Evolutionary conservation across 169 alveolate species (phyloP), one percentile per base, ranked within the genome.

Genomic region (Plasmodium falciparum): DNA sequence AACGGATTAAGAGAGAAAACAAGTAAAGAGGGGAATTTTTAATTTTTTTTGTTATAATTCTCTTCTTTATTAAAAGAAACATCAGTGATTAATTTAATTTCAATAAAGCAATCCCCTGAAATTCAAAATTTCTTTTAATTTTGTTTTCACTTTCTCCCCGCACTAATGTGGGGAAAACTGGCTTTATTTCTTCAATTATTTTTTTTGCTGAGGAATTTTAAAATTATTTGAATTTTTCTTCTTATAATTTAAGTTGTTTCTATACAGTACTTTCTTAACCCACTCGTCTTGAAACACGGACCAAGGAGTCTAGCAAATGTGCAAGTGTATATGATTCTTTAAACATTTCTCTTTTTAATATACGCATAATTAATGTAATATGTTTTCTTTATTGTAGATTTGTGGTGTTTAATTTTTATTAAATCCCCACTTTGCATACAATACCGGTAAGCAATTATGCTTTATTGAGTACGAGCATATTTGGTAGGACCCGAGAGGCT

Each of bases 271-370:
- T 91, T 83, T 73, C 65, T 70, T 69, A 78, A 78, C 73, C 88
- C 97, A 93, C 97, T 97, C 98, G 98, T 95, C 97, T 96, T 95
- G 98, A 97, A 95, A 95, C 97, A 96, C 98, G 98, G 97, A 96
- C 98, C 98, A 97, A 97, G 98, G 98, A 97, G 98, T 96, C 97
- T 97, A 96, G 90, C 98, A 93, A 89, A 90, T 67, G 75, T 73
- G 74, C 78, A 49, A 88, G 83, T 58, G 15, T 74, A 52, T 61
- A 61, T 74, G 89, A 8, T 13, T 52, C 2, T 13, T 2, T 13
- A 52, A 52, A 1, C 17, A 52, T 95, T 52, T 12, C 7, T 52
- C 2, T 52, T 52, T 52, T 52, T 1, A 1, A 1, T 52, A 52
- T 89, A 88, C 66, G 94, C 89, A 56, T 73, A 90, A 43, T 29